phyloP scores from a whole-genome alignment of 805 yeast species.

The Kodamaea restingae region DNA sequence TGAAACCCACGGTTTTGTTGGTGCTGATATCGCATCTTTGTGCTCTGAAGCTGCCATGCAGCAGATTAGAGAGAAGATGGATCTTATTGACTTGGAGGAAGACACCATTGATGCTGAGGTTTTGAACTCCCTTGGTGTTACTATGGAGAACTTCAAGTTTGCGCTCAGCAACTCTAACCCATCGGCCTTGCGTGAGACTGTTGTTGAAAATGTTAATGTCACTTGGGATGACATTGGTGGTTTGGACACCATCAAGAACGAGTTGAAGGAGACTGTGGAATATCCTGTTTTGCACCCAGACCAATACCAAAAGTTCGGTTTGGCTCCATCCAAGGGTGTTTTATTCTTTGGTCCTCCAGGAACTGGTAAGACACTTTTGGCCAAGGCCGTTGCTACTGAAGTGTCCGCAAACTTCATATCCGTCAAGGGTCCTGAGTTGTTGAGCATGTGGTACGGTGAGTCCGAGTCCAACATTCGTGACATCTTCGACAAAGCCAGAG shows the following conservation, averaged over 20 bases:
- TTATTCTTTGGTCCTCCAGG: constrained; percentile 99
- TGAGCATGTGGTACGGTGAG: constrained; percentile 99
- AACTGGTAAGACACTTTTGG: constrained; percentile 98
- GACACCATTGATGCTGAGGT: constrained; percentile 97
- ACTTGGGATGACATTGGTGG: constrained; percentile 99
- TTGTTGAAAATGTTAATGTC: constrained; percentile 96
- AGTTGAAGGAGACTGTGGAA: constrained; percentile 97
- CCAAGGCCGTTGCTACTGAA: constrained; percentile 99
- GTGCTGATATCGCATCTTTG: constrained; percentile 96
- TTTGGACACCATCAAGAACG: constrained; percentile 90
- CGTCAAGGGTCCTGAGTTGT: constrained; percentile 93
- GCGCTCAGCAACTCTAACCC: constrained; percentile 98
- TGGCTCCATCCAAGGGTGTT: constrained; percentile 97
- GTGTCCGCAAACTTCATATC: constrained; percentile 97
- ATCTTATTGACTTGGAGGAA: constrained; percentile 90
- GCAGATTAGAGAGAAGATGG: constrained; percentile 99
- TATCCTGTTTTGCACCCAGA: constrained; percentile 99
- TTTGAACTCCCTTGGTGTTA: constrained; percentile 92
- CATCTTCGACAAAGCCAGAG: constrained; percentile 96
- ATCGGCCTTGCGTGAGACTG: constrained; percentile 98
- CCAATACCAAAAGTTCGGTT: constrained; percentile 95
- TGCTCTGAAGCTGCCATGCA: constrained; percentile 99
- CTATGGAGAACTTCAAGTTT: constrained; percentile 97
- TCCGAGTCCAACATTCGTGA: constrained; percentile 96
- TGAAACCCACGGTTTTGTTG: constrained; percentile 99